These are phyloP conservation scores for Mortierella sp. DNA, from an alignment of 371 early-diverging fungal genomes.

Conservation along the genomic window DNA sequence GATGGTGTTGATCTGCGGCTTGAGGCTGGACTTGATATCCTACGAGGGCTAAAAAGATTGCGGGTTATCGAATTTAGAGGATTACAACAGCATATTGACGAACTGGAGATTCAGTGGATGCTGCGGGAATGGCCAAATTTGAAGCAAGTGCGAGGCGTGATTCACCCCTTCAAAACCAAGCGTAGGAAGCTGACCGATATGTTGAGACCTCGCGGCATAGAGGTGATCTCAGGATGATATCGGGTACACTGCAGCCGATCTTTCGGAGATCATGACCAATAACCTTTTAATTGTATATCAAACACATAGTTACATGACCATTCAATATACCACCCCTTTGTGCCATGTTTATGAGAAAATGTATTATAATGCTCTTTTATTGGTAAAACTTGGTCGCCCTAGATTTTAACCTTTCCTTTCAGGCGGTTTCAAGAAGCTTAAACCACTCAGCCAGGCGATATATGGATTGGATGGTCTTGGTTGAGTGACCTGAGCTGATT, in stretches of 20 bases:
- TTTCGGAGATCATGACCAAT: no score
- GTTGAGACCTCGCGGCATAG: background rate
- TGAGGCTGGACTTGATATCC: conserved; percentile 8
- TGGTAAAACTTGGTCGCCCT: no score
- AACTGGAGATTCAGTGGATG: conserved; percentile 18
- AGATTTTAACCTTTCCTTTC: no score
- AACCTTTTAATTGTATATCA: no score
- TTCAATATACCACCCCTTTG: no score
- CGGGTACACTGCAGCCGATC: no score
- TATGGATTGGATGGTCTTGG: background rate
- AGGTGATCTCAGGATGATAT: background rate
- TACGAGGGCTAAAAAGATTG: background rate
- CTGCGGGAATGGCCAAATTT: conserved; percentile 17
- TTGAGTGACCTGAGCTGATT: background rate
- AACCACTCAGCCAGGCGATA: no score
- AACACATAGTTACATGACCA: no score
- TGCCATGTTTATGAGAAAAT: background rate
- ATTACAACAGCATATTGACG: conserved; percentile 8
- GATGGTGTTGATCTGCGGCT: conserved; percentile 18
- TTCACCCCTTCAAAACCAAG: conserved; percentile 8
- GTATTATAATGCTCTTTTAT: background rate
- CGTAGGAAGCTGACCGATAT: background rate
- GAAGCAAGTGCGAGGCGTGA: conserved; percentile 3
- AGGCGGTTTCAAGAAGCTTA: no score
- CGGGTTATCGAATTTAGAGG: conserved; percentile 15